Evolutionary conservation across 2,329 filamentous ascomycete species (phyloP), one percentile per base, ranked within the genome.

Genomic region (Polychaeton citri): DNA sequence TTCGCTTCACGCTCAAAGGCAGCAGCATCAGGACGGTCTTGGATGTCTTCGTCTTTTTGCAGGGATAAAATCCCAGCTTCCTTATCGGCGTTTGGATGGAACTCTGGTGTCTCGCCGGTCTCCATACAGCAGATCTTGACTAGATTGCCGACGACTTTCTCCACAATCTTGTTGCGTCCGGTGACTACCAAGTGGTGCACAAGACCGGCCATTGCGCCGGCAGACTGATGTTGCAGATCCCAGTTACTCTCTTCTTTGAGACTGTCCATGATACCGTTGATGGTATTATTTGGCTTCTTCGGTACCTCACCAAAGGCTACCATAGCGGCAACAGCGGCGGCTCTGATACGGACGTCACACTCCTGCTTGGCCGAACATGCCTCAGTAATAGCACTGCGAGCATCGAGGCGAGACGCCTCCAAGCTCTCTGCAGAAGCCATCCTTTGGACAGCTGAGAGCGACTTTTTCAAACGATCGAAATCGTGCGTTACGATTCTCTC

Each of bases 51-150:
- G 54, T 98, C 90, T 61, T 98, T 98, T 48, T 88, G 84, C 58
- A 98, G 77, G 0, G 90, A 96, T 12, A 98, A 63, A 38, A 98
- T 90, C 10, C 80, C 79, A 44, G 78, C 76, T 32, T 79, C 81
- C 51, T 92, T 79, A 30, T 68, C 58, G 2, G 81, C 81, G 51
- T 96, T 90, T 19, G 82, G 79, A 4, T 79, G 76, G 55, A 96
- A 96, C 52, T 96, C 90, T 0, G 90, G 90, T 0, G 92, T 98
- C 58, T 98, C 92, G 0, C 90, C 88, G 1, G 92, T 93, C 55
- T 98, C 90, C 51, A 95, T 85, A 53, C 90, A 98, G 44, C 86
- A 94, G 60, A 95, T 98, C 54, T 95, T 96, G 62, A 93, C 84
- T 35, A 98, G 62, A 53, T 98, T 98, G 32, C 83, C 79, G 19